These are phyloP conservation scores for Pichia inconspicua DNA, from an alignment of 1,139 yeast genomes.

Conservation along the genomic window DNA sequence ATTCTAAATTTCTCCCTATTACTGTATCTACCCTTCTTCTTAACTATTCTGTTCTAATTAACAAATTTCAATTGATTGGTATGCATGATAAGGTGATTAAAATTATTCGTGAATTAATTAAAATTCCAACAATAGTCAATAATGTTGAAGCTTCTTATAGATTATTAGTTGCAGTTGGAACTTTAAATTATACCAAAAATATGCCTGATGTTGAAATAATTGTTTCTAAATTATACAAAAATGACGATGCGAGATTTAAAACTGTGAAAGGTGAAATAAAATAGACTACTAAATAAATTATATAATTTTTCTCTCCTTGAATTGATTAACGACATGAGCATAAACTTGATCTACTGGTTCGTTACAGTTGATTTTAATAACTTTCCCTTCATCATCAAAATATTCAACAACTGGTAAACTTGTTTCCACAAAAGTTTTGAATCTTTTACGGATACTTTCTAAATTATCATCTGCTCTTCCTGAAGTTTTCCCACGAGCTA, in stretches of 20 bases:
- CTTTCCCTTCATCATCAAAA: slow-evolving; percentile 67
- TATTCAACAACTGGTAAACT: slow-evolving; percentile 92
- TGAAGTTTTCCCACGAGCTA: slow-evolving; percentile 89
- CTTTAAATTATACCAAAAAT: slow-evolving; percentile 20
- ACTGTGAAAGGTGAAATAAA: slow-evolving; percentile 16
- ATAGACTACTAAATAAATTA: background rate
- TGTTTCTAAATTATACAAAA: slow-evolving; percentile 6
- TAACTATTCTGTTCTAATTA: slow-evolving; percentile 35
- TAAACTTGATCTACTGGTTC: slow-evolving; percentile 75
- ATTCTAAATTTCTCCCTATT: slow-evolving; percentile 28
- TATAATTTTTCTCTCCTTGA: slow-evolving; percentile 34
- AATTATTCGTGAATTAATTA: slow-evolving; percentile 11
- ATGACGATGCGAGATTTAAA: slow-evolving; percentile 16
- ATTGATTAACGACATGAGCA: slow-evolving; percentile 56
- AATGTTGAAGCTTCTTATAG: slow-evolving; percentile 50
- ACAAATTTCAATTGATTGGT: slow-evolving; percentile 14
- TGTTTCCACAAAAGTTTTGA: slow-evolving; percentile 77
- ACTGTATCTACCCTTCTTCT: slow-evolving; percentile 48
- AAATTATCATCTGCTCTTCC: slow-evolving; percentile 92
- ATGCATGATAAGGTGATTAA: slow-evolving; percentile 12
- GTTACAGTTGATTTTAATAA: slow-evolving; percentile 72
- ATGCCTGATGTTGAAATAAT: slow-evolving; percentile 7
- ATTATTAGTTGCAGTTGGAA: slow-evolving; percentile 47
- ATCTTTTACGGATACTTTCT: slow-evolving; percentile 85
- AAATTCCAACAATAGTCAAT: slow-evolving; percentile 7